Base-by-base conservation (phyloP, 305 asterid genomes). In the Rubia tinctorum region DNA sequence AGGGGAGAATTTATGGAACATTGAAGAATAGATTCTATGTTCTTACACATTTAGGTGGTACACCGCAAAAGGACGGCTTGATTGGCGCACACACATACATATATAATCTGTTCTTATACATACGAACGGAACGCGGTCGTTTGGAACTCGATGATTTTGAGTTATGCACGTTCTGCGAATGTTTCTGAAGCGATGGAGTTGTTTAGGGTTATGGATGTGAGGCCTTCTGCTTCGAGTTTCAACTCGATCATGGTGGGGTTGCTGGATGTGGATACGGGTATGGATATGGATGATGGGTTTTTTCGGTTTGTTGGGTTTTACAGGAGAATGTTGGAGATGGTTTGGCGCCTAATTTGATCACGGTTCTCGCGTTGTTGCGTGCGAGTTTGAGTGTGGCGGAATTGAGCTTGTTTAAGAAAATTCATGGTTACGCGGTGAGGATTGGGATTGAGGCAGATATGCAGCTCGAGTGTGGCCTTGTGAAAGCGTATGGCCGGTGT, bases 401-500 rank as follows among this genome's bases (percentile, higher is more conserved):
- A 22, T 59, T 83, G 83, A 72, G 71, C 78, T 81, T 83, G 68
- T 78, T 81, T 66, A 75, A 77, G 73, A 86, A 85, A 66, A 81
- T 85, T 56, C 87, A 85, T 49, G 81, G 78, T 30, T 81, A 74
- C 66, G 73, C 87, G 2, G 62, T 78, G 8, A 77, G 87, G 78
- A 83, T 73, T n/a, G 71, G 71, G 11, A 66, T 83, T 45, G 82
- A 82, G 58, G 76, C 80, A 13, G 73, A 81, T 59, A 75, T 69
- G 15, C 82, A 83, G 27, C 70, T 85, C 43, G 80, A 80, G 56
- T 83, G 86, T 62, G 87, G 86, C 58, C 72, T 83, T 18, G 83
- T 85, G 9, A 87, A 85, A 80, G 86, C 84, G 0, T 85, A 85
- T 66, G 87, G 89, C 39, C 79, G 78, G 39, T 85, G 87, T 37